A percentile compares a stretch with the other conserved stretches of the same genome.
phyloP scores from a whole-genome alignment of 345 rosid genomes.

The Populus alba region DNA sequence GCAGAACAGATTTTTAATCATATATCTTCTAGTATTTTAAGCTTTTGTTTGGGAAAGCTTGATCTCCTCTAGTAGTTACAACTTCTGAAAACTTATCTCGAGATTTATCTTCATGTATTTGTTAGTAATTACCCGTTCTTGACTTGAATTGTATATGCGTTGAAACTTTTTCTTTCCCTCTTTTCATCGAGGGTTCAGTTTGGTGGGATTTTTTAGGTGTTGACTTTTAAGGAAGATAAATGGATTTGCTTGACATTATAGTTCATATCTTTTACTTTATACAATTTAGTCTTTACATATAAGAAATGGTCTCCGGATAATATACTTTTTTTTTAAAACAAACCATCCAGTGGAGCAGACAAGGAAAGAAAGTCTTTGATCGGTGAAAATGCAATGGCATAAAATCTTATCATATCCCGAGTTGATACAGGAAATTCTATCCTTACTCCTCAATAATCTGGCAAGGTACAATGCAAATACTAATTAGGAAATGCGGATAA shows the following conservation, averaged over 20 bases:
- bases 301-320: no score
- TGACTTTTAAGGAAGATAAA: no score
- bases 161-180: no score
- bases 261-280: background rate
- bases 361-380: background rate
- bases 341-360: background rate
- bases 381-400: background rate
- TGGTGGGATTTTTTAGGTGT: background rate
- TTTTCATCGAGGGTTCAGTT: no score
- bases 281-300: no score
- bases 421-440: background rate
- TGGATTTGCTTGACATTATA: no score
- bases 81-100: background rate
- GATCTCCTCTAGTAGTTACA: background rate
- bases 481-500: background rate
- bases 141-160: background rate
- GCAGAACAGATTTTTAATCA: background rate
- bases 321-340: no score
- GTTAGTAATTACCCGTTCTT: no score
- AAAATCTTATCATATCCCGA: background rate
- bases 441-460: background rate
- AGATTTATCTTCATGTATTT: background rate
- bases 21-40: no score
- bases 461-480: background rate
- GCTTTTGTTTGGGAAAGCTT: background rate